These are phyloP conservation scores for Gliomastix tumulicola DNA, from an alignment of 2,329 filamentous ascomycete genomes.

Conservation along the genomic window DNA sequence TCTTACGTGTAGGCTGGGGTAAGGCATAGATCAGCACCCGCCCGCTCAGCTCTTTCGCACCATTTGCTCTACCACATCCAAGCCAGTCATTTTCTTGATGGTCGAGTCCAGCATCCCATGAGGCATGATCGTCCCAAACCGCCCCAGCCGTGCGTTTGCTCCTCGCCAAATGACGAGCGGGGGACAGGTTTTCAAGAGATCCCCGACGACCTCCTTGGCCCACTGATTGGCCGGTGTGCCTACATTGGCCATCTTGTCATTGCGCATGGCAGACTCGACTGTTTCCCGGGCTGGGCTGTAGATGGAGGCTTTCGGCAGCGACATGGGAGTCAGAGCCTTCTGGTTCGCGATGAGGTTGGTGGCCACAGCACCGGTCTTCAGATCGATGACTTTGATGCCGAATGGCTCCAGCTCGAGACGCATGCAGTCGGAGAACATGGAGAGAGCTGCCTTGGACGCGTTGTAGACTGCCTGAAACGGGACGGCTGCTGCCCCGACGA, in stretches of 20 bases:
- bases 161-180: neutral
- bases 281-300: neutral
- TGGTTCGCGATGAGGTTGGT: neutral
- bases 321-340: neutral
- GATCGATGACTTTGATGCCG: slow-evolving; percentile 14
- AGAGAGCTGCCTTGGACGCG: slow-evolving; percentile 14
- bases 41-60: no score
- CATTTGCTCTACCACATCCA: no score
- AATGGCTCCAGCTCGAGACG: slow-evolving; percentile 18
- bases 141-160: neutral
- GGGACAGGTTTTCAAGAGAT: neutral
- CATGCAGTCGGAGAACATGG: slow-evolving; percentile 13
- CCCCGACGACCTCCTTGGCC: neutral
- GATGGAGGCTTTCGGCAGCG: neutral
- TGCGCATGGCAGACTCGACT: neutral
- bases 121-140: neutral
- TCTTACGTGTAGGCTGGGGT: no score
- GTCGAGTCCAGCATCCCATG: neutral
- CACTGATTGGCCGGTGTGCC: neutral
- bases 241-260: neutral
- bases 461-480: slow-evolving; percentile 10
- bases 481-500: slow-evolving; percentile 1
- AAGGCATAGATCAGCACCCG: no score
- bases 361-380: slow-evolving; percentile 7
- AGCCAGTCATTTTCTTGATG: neutral